Percentiles rank a stretch among this genome's conserved stretches.
Conservation (phyloP, 2,329 filamentous ascomycete species). For the Diaporthe sp. region DNA sequence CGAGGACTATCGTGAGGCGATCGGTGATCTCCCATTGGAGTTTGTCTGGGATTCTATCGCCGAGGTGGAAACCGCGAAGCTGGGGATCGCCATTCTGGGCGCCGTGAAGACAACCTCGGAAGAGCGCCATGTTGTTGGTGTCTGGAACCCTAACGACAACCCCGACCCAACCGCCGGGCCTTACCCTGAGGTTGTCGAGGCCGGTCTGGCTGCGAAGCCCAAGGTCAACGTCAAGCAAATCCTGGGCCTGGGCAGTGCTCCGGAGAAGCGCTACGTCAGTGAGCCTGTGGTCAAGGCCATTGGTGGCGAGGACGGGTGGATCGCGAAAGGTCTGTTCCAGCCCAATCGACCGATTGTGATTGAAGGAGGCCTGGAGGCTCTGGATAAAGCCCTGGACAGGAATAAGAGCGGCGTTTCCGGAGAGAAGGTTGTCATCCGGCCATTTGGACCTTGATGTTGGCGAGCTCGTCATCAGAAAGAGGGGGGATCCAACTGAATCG, state of each 20-base stretch:
- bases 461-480: too few relatives aligned
- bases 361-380: slow-evolving; percentile 46
- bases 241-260: slow-evolving; percentile 46
- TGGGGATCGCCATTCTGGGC: slow-evolving; percentile 48
- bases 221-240: slow-evolving; percentile 35
- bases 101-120: slow-evolving; percentile 42
- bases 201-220: slow-evolving; percentile 35
- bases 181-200: slow-evolving; percentile 40
- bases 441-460: slow-evolving; percentile 17
- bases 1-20: slow-evolving; percentile 45
- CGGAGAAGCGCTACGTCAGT: slow-evolving; percentile 47
- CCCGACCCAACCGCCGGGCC: slow-evolving; percentile 12
- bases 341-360: slow-evolving; percentile 49
- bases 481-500: too few relatives aligned
- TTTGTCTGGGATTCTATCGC: slow-evolving; percentile 52
- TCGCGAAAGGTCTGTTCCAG: slow-evolving; percentile 48
- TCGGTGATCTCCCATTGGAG: slow-evolving; percentile 46
- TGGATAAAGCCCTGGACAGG: slow-evolving; percentile 46
- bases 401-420: slow-evolving; percentile 47
- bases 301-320: slow-evolving; percentile 48
- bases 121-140: slow-evolving; percentile 42
- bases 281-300: slow-evolving; percentile 48
- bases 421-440: slow-evolving; percentile 46
- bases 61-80: slow-evolving; percentile 46
- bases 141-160: slow-evolving; percentile 39